Evolutionary conservation across 2,329 filamentous ascomycete genomes (phyloP).

Genomic region (Talaromyces sp.): DNA sequence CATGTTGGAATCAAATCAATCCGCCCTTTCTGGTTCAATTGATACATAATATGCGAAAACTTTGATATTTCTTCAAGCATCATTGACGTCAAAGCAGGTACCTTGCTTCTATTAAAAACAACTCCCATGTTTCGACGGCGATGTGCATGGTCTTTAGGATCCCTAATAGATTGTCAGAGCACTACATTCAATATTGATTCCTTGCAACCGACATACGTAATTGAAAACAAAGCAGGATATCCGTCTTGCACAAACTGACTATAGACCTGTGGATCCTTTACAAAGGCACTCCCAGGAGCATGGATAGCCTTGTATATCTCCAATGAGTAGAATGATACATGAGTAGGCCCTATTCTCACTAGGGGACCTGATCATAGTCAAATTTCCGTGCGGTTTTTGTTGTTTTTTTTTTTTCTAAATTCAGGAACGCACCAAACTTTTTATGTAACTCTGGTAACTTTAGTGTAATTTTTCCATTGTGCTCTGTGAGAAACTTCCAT

Average conservation of each 20-base stretch:
- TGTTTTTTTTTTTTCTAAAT: too few relatives aligned
- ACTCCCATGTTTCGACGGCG: slow-evolving; percentile 6
- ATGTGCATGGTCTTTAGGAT: not conserved
- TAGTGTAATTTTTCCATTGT: not conserved
- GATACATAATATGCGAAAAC: not conserved
- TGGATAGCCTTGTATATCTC: not conserved
- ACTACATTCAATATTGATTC: not conserved
- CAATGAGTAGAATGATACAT: slow-evolving; percentile 3
- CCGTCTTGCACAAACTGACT: slow-evolving; percentile 1
- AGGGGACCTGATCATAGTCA: not conserved
- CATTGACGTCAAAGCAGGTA: not conserved
- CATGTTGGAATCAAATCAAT: slow-evolving; percentile 1
- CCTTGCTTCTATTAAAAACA: slow-evolving; percentile 1
- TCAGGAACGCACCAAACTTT: not conserved
- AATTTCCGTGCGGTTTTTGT: not conserved
- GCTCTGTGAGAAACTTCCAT: not conserved
- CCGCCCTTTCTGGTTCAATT: not conserved
- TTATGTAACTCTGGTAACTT: slow-evolving; percentile 1
- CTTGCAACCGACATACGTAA: not conserved
- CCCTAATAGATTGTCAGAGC: not conserved
- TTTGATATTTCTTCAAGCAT: not conserved
- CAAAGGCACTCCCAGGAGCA: not conserved
- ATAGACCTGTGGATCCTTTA: slow-evolving; percentile 2
- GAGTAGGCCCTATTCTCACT: not conserved
- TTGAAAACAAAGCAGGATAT: slow-evolving; percentile 1